These are phyloP conservation scores for Crithidia bombi DNA, from an alignment of 208 protist genomes.

Conservation along the genomic window DNA sequence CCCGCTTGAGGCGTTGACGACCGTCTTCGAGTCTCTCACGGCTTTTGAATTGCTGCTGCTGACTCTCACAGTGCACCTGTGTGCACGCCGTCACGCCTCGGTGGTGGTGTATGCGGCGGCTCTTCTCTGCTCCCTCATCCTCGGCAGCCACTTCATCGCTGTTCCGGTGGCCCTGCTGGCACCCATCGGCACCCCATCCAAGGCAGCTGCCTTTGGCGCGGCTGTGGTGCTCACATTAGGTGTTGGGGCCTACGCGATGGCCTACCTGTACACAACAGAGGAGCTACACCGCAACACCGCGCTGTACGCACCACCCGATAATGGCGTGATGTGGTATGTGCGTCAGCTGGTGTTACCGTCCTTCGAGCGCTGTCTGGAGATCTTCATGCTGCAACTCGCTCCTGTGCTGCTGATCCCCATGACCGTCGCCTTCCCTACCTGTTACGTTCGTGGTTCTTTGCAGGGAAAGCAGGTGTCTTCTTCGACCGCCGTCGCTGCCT, in stretches of 20 bases:
- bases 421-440: constrained; percentile 30
- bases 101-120: constrained; percentile 20
- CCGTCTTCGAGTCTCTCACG: constrained; percentile 59
- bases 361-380: constrained; percentile 57
- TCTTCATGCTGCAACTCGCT: constrained; percentile 64
- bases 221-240: constrained; percentile 15
- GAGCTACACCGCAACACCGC: constrained; percentile 28
- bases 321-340: constrained; percentile 79
- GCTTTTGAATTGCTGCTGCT: constrained; percentile 63
- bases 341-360: constrained; percentile 63
- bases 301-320: constrained; percentile 77
- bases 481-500: not conserved
- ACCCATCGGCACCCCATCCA: constrained; percentile 44
- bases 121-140: constrained; percentile 24
- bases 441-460: constrained; percentile 19
- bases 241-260: constrained; percentile 37
- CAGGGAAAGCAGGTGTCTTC: constrained; percentile 4
- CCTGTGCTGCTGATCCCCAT: constrained; percentile 45
- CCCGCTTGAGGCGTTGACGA: constrained; percentile 54
- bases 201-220: constrained; percentile 12
- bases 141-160: constrained; percentile 63
- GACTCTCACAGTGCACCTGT: constrained; percentile 42
- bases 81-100: constrained; percentile 25
- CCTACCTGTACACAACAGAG: constrained; percentile 31
- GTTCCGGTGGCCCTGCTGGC: constrained; percentile 60